Conservation (phyloP, 352 stramenopile genomes). For the Elongisporangium undulatum region DNA sequence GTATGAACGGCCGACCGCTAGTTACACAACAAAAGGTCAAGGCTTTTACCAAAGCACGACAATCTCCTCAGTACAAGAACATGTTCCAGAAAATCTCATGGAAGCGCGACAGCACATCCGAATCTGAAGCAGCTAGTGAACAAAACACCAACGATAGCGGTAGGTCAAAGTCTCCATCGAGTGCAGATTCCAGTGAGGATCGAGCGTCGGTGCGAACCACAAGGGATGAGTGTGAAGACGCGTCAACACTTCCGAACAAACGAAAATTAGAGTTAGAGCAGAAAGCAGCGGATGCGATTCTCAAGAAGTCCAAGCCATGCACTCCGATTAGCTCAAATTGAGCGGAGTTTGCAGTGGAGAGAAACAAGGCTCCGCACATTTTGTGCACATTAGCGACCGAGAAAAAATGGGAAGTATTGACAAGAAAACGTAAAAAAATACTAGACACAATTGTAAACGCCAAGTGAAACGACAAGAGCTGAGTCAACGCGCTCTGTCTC, state of each 20-base stretch:
- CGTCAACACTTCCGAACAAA: conserved; percentile 32
- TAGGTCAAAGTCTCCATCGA: conserved; percentile 6
- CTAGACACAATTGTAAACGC: conserved; percentile 13
- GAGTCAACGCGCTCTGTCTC: neutral
- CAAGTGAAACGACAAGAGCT: conserved; percentile 14
- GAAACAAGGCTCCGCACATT: conserved; percentile 14
- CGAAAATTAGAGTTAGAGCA: conserved; percentile 63
- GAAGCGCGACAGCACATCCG: conserved; percentile 25
- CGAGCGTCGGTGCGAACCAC: conserved; percentile 5
- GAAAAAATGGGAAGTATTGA: neutral
- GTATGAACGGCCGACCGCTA: neutral
- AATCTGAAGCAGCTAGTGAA: conserved; percentile 1
- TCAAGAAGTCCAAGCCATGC: conserved; percentile 73
- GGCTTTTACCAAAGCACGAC: conserved; percentile 24
- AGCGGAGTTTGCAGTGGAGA: conserved; percentile 2
- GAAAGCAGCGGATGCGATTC: conserved; percentile 43
- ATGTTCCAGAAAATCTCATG: conserved; percentile 81
- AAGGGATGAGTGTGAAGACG: conserved; percentile 9
- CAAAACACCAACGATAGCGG: conserved; percentile 7
- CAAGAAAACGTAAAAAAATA: conserved; percentile 15
- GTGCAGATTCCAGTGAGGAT: conserved; percentile 25
- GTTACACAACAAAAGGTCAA: conserved; percentile 41
- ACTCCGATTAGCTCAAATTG: conserved; percentile 67
- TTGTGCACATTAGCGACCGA: neutral
- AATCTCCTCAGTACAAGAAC: conserved; percentile 64